Evolutionary conservation across 2,329 filamentous ascomycete genomes (phyloP).

Genomic region (Epichloe bromicola): DNA sequence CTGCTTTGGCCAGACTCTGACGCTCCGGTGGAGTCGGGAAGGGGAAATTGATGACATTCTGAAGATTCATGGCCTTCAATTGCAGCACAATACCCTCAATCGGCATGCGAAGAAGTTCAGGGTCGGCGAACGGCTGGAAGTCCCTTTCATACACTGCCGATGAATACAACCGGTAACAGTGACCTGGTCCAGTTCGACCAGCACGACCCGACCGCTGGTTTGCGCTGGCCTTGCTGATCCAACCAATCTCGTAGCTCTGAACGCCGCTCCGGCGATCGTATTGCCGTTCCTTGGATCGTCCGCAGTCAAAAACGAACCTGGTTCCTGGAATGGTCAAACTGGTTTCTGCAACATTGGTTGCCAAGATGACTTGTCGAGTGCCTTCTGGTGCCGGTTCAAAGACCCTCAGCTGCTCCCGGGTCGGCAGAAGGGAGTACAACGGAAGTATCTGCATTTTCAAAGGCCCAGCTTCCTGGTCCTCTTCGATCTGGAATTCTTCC

Average conservation of each 20-base stretch:
- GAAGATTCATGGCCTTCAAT: constrained; percentile 86
- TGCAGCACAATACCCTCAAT: constrained; percentile 88
- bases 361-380: constrained; percentile 73
- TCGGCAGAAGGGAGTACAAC: constrained; percentile 83
- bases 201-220: constrained; percentile 86
- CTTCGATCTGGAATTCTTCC: constrained; percentile 54
- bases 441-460: constrained; percentile 80
- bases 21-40: constrained; percentile 84
- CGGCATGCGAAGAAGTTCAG: constrained; percentile 81
- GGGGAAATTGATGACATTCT: constrained; percentile 79
- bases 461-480: constrained; percentile 45
- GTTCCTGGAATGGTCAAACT: constrained; percentile 94
- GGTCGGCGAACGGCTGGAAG: constrained; percentile 73
- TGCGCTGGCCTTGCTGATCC: constrained; percentile 96
- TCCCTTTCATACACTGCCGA: constrained; percentile 88
- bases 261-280: constrained; percentile 84
- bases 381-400: constrained; percentile 78
- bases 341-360: constrained; percentile 95
- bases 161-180: constrained; percentile 90
- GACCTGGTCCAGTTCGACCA: constrained; percentile 86
- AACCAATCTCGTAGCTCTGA: constrained; percentile 87
- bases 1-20: constrained; percentile 64
- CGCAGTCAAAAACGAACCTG: constrained; percentile 90
- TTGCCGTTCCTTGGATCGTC: constrained; percentile 79
- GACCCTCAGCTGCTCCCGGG: constrained; percentile 78